phyloP scores from a whole-genome alignment of 805 yeast species.

The Trichomonascus vanleenenianus region DNA sequence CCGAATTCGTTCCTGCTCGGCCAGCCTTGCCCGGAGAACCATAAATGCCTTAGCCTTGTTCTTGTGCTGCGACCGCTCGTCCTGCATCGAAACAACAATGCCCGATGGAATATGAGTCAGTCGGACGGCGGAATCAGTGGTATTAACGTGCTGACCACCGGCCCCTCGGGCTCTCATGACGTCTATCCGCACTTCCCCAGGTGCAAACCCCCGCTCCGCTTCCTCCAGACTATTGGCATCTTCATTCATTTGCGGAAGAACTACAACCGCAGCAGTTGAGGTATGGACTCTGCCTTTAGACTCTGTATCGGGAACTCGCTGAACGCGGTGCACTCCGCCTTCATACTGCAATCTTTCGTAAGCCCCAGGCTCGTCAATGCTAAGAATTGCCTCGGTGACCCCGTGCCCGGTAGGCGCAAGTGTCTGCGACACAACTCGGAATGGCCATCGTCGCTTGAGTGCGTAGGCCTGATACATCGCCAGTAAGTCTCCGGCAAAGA shows the following conservation, averaged over 20 bases:
- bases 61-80: constrained; percentile 88
- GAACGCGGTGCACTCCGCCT: constrained; percentile 95
- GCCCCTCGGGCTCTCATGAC: constrained; percentile 97
- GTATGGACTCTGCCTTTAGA: constrained; percentile 92
- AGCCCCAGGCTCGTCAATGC: constrained; percentile 68
- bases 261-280: constrained; percentile 92
- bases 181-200: constrained; percentile 86
- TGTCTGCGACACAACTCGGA: constrained; percentile 48
- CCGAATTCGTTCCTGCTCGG: constrained; percentile 65
- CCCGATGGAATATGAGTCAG: constrained; percentile 90
- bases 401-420: constrained; percentile 49
- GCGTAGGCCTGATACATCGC: constrained; percentile 77
- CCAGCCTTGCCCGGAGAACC: constrained; percentile 73
- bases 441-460: constrained; percentile 57
- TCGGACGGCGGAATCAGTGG: constrained; percentile 95
- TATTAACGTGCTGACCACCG: constrained; percentile 97
- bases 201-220: constrained; percentile 64
- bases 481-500: constrained; percentile 74
- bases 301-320: constrained; percentile 89
- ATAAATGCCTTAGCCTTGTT: constrained; percentile 90
- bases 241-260: constrained; percentile 71
- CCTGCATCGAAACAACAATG: constrained; percentile 81
- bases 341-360: constrained; percentile 70
- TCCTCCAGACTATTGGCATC: constrained; percentile 37
- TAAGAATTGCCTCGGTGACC: constrained; percentile 64